A percentile compares a stretch with the other conserved stretches of the same genome.
phyloP scores from a whole-genome alignment of 805 yeast genomes.

The Wickerhamiella bombiphila region DNA sequence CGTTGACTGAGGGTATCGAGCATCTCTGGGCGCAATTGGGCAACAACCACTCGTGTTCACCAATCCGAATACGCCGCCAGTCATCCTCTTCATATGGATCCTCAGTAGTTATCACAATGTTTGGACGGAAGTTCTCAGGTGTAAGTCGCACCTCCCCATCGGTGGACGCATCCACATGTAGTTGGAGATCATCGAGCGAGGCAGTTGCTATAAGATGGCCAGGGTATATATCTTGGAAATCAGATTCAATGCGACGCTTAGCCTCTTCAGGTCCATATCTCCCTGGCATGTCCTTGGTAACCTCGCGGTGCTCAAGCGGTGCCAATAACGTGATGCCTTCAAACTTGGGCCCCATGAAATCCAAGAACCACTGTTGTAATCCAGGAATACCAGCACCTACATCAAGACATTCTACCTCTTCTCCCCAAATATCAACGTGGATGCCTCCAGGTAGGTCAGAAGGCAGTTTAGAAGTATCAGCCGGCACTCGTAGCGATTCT shows the following conservation, averaged over 20 bases:
- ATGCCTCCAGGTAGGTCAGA: constrained; percentile 4
- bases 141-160: constrained; percentile 13
- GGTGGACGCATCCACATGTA: constrained; percentile 13
- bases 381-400: constrained; percentile 15
- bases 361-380: constrained; percentile 5
- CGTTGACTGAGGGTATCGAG: constrained; percentile 22
- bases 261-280: constrained; percentile 2
- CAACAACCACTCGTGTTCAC: constrained; percentile 18
- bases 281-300: constrained; percentile 7
- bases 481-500: constrained; percentile 4
- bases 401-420: constrained; percentile 16
- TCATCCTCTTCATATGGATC: constrained; percentile 25
- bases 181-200: constrained; percentile 17
- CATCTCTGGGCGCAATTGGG: constrained; percentile 21
- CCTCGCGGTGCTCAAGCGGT: constrained; percentile 16
- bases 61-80: constrained; percentile 19
- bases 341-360: constrained; percentile 6
- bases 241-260: constrained; percentile 10
- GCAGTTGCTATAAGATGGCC: constrained; percentile 20
- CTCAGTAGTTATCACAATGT: constrained; percentile 20
- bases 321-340: constrained; percentile 14
- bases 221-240: constrained; percentile 24
- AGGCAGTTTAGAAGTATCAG: neutral
- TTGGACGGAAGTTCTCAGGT: constrained; percentile 22
- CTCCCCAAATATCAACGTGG: constrained; percentile 20